phyloP scores from a whole-genome alignment of 2,329 filamentous ascomycete genomes.

The Massarina eburnea region DNA sequence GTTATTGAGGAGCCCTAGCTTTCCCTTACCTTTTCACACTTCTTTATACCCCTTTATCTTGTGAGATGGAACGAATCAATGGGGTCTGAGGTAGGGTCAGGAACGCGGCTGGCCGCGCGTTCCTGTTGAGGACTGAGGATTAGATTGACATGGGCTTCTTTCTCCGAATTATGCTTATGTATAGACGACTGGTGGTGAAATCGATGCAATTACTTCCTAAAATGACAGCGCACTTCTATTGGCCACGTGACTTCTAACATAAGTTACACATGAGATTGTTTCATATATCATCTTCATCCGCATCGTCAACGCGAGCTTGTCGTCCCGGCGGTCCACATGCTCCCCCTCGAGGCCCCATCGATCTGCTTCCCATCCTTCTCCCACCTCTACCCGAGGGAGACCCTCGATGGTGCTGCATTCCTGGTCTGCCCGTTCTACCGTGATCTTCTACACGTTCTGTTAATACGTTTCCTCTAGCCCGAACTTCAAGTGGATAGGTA shows the following conservation, averaged over 20 bases:
- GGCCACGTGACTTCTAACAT: too few species aligned
- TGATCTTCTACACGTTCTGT: background rate
- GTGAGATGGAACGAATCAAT: background rate
- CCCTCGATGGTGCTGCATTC: too few species aligned
- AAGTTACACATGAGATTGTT: too few species aligned
- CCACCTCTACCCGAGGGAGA: background rate
- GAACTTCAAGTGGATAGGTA: background rate
- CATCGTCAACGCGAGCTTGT: constrained; percentile 9
- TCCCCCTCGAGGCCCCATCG: background rate
- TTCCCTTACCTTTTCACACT: background rate
- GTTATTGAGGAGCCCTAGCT: constrained; percentile 15
- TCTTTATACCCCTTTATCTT: background rate
- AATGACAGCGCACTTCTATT: too few species aligned
- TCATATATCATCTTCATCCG: constrained; percentile 2
- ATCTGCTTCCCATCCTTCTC: background rate
- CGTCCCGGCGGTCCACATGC: background rate
- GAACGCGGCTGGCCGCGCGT: too few species aligned
- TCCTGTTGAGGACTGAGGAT: too few species aligned
- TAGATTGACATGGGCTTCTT: too few species aligned
- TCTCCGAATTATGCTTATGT: too few species aligned
- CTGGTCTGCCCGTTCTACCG: background rate
- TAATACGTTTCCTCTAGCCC: background rate
- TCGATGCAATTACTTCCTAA: too few species aligned
- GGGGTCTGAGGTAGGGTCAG: background rate
- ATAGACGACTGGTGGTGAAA: too few species aligned